Base-by-base conservation (phyloP, 2,329 filamentous ascomycete species). In the Hortaea werneckii region DNA sequence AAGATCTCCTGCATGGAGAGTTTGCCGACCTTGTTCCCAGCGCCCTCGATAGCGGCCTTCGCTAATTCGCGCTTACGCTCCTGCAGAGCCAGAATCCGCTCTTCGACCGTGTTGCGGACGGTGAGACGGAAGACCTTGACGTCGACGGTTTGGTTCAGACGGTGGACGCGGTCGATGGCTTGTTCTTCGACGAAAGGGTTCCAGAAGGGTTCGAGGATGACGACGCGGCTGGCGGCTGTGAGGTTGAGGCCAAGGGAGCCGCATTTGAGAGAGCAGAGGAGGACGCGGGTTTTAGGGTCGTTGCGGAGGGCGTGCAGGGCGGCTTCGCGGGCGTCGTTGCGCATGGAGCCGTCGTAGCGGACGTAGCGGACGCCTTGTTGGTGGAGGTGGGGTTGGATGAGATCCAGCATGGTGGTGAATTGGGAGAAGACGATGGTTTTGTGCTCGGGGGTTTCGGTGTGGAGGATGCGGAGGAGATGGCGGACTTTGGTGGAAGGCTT, bases 341-440 rank as follows among this genome's bases (percentile, higher is more conserved):
- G 80, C 92, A 98, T 98, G 57, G 81, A 80, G 46, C 92, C 92
- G 62, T 98, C 92, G 66, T 98, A 98, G 45, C 92, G 85, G 11
- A 86, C 86, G 61, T 84, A 94, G 50, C 76, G 77, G 65, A 95
- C 83, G 10, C 80, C 79, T 10, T 83, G 80, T 41, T 80, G 76
- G 40, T 76, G 75, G 49, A 98, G 74, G 67, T 96, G 95, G 2
- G 92, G 92, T 63, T 96, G 88, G 51, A 98, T 82, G 28, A 96
- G 80, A 68, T 96, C 86, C 40, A 98, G 80, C 92, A 98, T 98
- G 0, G 87, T 92, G 0, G 92, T 98, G 68, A 98, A 98, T 59
- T 96, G 87, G 1, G 88, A 95, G 68, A 98, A 98, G 52, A 98
- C 88, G 58, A 98, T 98, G 62, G 95, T 94, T 64, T 98, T 98